These are phyloP conservation scores for Coniella lustricola DNA, from an alignment of 2,329 filamentous ascomycete genomes.

Conservation along the genomic window DNA sequence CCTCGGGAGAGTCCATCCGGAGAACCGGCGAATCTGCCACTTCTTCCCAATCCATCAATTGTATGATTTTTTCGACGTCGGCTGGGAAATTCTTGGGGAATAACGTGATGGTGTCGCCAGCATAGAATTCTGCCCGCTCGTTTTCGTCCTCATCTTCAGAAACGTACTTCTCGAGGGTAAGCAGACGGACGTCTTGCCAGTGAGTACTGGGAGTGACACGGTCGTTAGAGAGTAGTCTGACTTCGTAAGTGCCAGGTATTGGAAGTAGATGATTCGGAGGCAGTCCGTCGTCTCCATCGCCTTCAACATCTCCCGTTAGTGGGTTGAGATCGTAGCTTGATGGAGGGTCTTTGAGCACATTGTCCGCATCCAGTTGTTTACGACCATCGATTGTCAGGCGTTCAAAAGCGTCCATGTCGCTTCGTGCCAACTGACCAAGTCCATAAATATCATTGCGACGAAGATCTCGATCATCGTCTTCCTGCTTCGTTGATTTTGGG, in stretches of 20 bases:
- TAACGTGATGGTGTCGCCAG: constrained; percentile 75
- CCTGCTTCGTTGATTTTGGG: constrained; percentile 13
- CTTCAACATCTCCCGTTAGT: too few relatives aligned
- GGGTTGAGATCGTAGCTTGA: constrained; percentile 26
- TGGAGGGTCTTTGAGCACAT: constrained; percentile 29
- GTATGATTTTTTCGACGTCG: constrained; percentile 73
- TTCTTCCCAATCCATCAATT: constrained; percentile 69
- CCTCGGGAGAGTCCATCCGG: constrained; percentile 18
- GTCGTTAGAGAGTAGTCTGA: constrained; percentile 56
- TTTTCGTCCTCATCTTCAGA: constrained; percentile 16
- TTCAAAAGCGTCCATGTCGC: constrained; percentile 7
- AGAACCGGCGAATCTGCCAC: constrained; percentile 57
- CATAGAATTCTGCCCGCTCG: constrained; percentile 40
- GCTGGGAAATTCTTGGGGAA: constrained; percentile 79
- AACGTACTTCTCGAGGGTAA: constrained; percentile 50
- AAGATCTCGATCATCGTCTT: constrained; percentile 17
- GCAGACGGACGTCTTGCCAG: constrained; percentile 88
- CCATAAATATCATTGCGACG: constrained; percentile 5
- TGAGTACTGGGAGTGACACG: constrained; percentile 70
- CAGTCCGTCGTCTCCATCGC: constrained; percentile 19
- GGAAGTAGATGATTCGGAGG: constrained; percentile 37
- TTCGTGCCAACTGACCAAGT: constrained; percentile 3
- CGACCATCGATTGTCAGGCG: constrained; percentile 18
- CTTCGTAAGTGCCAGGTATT: constrained; percentile 49
- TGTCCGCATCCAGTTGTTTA: constrained; percentile 25